phyloP scores from a whole-genome alignment of 768 basidiomycete genomes.

The Cubamyces sp. region DNA sequence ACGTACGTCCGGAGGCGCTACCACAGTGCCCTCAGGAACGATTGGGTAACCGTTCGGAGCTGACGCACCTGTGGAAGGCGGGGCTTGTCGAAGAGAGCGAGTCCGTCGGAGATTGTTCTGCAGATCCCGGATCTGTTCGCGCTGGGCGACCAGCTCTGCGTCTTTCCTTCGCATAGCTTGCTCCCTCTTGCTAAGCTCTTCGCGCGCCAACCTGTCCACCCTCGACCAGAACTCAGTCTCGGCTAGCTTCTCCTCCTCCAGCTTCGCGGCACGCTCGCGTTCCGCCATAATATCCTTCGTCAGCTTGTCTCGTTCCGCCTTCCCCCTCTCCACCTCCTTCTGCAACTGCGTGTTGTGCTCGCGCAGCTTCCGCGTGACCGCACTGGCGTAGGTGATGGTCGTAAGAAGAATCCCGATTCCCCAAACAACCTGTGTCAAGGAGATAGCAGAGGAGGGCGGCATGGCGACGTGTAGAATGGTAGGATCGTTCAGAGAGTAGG shows the following conservation, averaged over 20 bases:
- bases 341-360: conserved; percentile 19
- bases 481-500: conserved; percentile 8
- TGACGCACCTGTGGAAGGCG: background rate
- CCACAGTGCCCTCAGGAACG: background rate
- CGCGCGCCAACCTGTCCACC: conserved; percentile 22
- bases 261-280: conserved; percentile 2
- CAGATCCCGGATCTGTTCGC: conserved; percentile 21
- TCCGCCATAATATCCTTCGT: conserved; percentile 4
- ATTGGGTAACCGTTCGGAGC: background rate
- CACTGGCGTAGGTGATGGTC: conserved; percentile 19
- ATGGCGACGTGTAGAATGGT: conserved; percentile 12
- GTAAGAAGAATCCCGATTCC: conserved; percentile 23
- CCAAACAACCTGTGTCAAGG: conserved; percentile 23
- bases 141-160: conserved; percentile 18
- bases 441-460: conserved; percentile 16
- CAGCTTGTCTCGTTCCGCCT: conserved; percentile 13
- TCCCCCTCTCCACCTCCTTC: conserved; percentile 12
- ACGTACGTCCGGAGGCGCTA: background rate
- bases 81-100: background rate
- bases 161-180: conserved; percentile 17
- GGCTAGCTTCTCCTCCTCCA: conserved; percentile 9
- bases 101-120: conserved; percentile 14
- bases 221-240: conserved; percentile 24
- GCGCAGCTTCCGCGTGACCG: conserved; percentile 18
- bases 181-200: conserved; percentile 17